phyloP scores from a whole-genome alignment of 2,329 filamentous ascomycete genomes.

The Aspergillus ruber region DNA sequence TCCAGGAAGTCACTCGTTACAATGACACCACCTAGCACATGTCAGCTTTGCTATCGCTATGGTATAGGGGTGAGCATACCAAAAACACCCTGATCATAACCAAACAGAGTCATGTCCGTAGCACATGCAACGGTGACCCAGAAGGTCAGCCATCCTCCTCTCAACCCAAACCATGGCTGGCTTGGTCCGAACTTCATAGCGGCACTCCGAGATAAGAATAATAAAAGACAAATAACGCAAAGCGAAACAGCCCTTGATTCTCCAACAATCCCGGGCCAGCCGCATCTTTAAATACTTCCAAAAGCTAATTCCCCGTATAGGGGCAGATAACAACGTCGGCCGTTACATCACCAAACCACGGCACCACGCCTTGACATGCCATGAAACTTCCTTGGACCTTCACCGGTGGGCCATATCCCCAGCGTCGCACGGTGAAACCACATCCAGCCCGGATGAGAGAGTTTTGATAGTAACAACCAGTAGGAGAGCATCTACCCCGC shows the following conservation, averaged over 20 bases:
- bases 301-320: background rate
- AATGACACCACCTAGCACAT: slow-evolving; percentile 14
- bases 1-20: slow-evolving; percentile 18
- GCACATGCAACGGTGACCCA: slow-evolving; percentile 17
- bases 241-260: background rate
- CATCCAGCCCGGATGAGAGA: background rate
- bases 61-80: background rate
- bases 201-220: background rate
- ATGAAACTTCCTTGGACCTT: background rate
- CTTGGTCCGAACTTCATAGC: background rate
- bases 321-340: background rate
- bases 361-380: background rate
- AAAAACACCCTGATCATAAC: slow-evolving; percentile 13
- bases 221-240: background rate
- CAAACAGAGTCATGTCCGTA: slow-evolving; percentile 16
- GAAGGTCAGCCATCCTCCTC: slow-evolving; percentile 14
- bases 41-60: slow-evolving; percentile 1
- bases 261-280: background rate
- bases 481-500: background rate
- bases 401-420: background rate
- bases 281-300: background rate
- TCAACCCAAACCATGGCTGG: slow-evolving; percentile 13
- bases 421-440: background rate
- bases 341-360: background rate
- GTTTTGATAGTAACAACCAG: background rate